Evolutionary conservation across 345 rosid species (phyloP).

Genomic region (Moricandia moricandioides): DNA sequence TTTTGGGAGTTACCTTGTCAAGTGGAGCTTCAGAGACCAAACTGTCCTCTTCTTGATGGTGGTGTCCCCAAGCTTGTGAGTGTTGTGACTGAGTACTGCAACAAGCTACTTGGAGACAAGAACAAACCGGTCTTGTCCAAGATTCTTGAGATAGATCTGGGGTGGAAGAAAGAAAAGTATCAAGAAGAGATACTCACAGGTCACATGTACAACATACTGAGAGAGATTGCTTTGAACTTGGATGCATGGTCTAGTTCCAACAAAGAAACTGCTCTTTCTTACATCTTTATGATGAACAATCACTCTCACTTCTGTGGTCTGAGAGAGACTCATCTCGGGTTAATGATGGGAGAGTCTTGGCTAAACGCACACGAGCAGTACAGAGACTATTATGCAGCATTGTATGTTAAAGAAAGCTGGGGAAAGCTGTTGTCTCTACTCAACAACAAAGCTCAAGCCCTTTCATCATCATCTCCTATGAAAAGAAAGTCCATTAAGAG

Average conservation of each 20-base stretch:
- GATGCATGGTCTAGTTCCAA: slow-evolving; percentile 71
- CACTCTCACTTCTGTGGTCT: slow-evolving; percentile 59
- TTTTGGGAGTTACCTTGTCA: slow-evolving; percentile 73
- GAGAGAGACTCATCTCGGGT: slow-evolving; percentile 58
- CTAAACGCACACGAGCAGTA: slow-evolving; percentile 61
- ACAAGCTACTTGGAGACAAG: slow-evolving; percentile 49
- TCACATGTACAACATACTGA: slow-evolving; percentile 51
- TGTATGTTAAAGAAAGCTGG: slow-evolving; percentile 69
- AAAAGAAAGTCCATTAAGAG: slow-evolving; percentile 38
- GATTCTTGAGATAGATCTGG: slow-evolving; percentile 52
- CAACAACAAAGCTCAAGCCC: slow-evolving; percentile 20
- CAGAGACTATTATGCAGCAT: slow-evolving; percentile 58
- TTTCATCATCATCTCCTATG: slow-evolving; percentile 10
- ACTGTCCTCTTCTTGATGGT: slow-evolving; percentile 51
- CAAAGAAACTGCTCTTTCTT: slow-evolving; percentile 44
- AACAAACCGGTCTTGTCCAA: slow-evolving; percentile 55
- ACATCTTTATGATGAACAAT: slow-evolving; percentile 86
- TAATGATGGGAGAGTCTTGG: slow-evolving; percentile 83
- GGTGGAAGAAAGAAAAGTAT: slow-evolving; percentile 62
- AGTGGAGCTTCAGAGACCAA: slow-evolving; percentile 61
- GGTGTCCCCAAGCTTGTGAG: slow-evolving; percentile 61
- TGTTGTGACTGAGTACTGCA: slow-evolving; percentile 67
- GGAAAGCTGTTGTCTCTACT: slow-evolving; percentile 44
- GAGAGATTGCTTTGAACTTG: slow-evolving; percentile 64
- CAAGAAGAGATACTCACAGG: slow-evolving; percentile 46